phyloP scores from a whole-genome alignment of 1,284 basidiomycete genomes.

The Pisolithus thermaeus region DNA sequence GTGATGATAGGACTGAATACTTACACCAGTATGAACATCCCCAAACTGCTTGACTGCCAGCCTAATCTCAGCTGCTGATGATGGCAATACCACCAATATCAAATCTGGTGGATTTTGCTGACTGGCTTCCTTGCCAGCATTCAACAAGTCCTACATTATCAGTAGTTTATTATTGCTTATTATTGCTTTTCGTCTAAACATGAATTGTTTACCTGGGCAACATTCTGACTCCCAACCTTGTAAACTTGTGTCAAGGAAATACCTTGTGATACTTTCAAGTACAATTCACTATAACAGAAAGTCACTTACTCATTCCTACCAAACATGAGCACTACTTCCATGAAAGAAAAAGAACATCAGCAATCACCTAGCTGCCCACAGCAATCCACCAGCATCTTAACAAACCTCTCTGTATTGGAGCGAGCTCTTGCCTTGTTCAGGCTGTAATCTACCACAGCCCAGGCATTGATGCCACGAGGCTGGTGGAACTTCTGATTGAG shows the following conservation, averaged over 20 bases:
- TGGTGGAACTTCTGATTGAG: slow-evolving; percentile 27
- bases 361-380: slow-evolving; percentile 29
- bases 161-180: not conserved
- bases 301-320: slow-evolving; percentile 27
- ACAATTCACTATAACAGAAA: not conserved
- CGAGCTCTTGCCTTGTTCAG: slow-evolving; percentile 7
- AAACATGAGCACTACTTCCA: not conserved
- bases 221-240: slow-evolving; percentile 13
- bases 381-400: slow-evolving; percentile 20
- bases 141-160: slow-evolving; percentile 15
- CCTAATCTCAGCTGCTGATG: slow-evolving; percentile 26
- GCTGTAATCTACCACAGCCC: slow-evolving; percentile 36
- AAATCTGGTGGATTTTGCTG: slow-evolving; percentile 13
- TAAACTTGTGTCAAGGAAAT: slow-evolving; percentile 8
- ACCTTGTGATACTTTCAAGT: not conserved
- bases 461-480: slow-evolving; percentile 26
- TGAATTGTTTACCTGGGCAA: slow-evolving; percentile 10
- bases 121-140: slow-evolving; percentile 10
- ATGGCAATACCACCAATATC: slow-evolving; percentile 24
- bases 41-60: slow-evolving; percentile 21
- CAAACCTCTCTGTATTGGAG: slow-evolving; percentile 16
- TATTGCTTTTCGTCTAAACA: not conserved
- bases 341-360: not conserved
- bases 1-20: slow-evolving; percentile 1
- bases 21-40: slow-evolving; percentile 23